Percentiles rank a stretch among this genome's conserved stretches.
Conservation (phyloP, 345 rosid species). For the Balakata baccata region DNA sequence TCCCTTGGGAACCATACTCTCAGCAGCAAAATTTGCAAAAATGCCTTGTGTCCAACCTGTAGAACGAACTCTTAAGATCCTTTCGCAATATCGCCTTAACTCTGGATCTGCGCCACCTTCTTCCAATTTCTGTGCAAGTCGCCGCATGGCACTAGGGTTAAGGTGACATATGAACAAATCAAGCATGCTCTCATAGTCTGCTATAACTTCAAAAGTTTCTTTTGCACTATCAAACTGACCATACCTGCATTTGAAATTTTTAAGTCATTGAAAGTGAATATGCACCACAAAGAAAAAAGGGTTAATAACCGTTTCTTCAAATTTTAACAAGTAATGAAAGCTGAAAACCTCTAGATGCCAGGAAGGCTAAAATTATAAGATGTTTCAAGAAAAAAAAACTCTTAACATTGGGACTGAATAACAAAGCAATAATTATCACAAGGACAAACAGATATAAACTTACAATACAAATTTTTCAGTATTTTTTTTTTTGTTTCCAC, state of each 20-base stretch:
- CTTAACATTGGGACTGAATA: background rate
- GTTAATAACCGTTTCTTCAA: background rate
- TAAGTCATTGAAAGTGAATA: background rate
- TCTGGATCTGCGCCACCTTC: conserved; percentile 87
- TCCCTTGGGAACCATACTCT: conserved; percentile 98
- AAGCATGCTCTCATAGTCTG: conserved; percentile 90
- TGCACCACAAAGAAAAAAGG: background rate
- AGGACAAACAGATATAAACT: background rate
- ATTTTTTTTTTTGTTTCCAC: too few relatives aligned
- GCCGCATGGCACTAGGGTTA: conserved; percentile 97
- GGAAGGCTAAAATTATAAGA: background rate
- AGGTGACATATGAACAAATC: conserved; percentile 97
- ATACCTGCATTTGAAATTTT: conserved; percentile 54
- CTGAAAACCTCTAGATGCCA: background rate
- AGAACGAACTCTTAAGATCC: conserved; percentile 87
- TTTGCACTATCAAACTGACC: conserved; percentile 95
- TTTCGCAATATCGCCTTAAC: conserved; percentile 83
- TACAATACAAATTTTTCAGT: background rate
- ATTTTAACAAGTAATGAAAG: background rate
- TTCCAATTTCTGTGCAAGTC: conserved; percentile 92
- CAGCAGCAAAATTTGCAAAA: conserved; percentile 99
- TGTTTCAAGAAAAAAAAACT: background rate
- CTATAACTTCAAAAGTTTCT: conserved; percentile 96
- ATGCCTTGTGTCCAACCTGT: conserved; percentile 99
- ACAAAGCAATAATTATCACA: conserved; percentile 4